Evolutionary conservation across 2,329 filamentous ascomycete species (phyloP).

Genomic region (Phoma sp.): DNA sequence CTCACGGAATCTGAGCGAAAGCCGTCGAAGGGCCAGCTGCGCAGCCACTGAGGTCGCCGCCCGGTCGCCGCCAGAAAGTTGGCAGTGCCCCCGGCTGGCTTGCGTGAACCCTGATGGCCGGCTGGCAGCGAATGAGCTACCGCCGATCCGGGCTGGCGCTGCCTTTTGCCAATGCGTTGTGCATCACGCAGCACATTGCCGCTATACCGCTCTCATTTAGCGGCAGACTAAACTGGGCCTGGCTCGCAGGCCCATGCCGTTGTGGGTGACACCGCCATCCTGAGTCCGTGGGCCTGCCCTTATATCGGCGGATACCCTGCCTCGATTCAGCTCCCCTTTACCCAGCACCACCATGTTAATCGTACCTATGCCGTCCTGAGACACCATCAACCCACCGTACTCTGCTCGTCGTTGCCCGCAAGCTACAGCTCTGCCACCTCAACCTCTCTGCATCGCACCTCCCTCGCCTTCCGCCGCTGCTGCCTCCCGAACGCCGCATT

Average conservation of each 20-base stretch:
- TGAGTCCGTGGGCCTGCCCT: constrained; percentile 6
- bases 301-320: constrained; percentile 16
- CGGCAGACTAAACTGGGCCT: constrained; percentile 1
- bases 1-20: constrained; percentile 15
- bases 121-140: constrained; percentile 7
- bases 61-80: constrained; percentile 19
- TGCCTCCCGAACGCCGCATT: constrained; percentile 29
- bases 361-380: constrained; percentile 39
- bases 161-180: constrained; percentile 20
- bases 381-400: constrained; percentile 19
- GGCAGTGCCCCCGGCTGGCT: constrained; percentile 15
- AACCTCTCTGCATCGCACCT: constrained; percentile 13
- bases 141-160: constrained; percentile 20
- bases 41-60: constrained; percentile 9
- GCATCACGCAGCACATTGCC: constrained; percentile 21
- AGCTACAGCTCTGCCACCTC: constrained; percentile 30
- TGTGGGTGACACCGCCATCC: constrained; percentile 24
- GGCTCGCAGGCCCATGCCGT: constrained; percentile 14
- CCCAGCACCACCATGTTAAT: constrained; percentile 31
- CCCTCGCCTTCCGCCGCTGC: constrained; percentile 9
- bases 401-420: constrained; percentile 34
- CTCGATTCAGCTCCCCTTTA: constrained; percentile 23
- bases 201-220: constrained; percentile 1
- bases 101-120: constrained; percentile 8
- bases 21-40: constrained; percentile 13